Percentiles rank a stretch among this genome's conserved stretches.
phyloP scores from a whole-genome alignment of 306 rosid genomes.

The peach (Prunus persica) region DNA sequence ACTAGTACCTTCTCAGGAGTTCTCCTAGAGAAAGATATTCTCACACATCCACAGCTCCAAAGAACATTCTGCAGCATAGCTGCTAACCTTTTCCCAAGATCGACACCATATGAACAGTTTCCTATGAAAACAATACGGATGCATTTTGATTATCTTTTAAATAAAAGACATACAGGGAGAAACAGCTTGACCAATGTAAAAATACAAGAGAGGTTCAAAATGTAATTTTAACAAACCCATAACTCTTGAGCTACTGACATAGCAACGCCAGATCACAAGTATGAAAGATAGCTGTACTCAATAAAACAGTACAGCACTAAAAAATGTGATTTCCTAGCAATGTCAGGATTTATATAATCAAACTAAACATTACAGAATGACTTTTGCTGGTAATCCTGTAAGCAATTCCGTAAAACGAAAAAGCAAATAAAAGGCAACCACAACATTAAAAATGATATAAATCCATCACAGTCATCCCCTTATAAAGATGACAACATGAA shows the following conservation, averaged over 20 bases:
- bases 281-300: not conserved
- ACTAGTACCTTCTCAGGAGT: slow-evolving; percentile 74
- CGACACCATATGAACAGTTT: slow-evolving; percentile 61
- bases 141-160: slow-evolving; percentile 1
- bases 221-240: slow-evolving; percentile 4
- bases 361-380: not conserved
- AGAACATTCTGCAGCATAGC: slow-evolving; percentile 68
- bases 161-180: slow-evolving; percentile 5
- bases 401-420: not conserved
- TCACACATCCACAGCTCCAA: slow-evolving; percentile 84
- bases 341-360: no score
- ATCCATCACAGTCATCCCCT: not conserved
- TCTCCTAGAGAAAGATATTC: slow-evolving; percentile 84
- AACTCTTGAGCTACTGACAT: slow-evolving; percentile 14
- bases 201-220: not conserved
- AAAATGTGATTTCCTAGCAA: not conserved
- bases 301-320: not conserved
- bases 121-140: slow-evolving; percentile 31
- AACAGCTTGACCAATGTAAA: slow-evolving; percentile 12
- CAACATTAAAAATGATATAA: not conserved
- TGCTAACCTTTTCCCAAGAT: slow-evolving; percentile 66
- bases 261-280: slow-evolving; percentile 1
- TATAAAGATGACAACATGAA: not conserved
- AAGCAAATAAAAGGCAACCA: not conserved
- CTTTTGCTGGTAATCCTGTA: not conserved